Evolutionary conservation across 73 alveolate species (phyloP).

Genomic region (Stentor coeruleus): DNA sequence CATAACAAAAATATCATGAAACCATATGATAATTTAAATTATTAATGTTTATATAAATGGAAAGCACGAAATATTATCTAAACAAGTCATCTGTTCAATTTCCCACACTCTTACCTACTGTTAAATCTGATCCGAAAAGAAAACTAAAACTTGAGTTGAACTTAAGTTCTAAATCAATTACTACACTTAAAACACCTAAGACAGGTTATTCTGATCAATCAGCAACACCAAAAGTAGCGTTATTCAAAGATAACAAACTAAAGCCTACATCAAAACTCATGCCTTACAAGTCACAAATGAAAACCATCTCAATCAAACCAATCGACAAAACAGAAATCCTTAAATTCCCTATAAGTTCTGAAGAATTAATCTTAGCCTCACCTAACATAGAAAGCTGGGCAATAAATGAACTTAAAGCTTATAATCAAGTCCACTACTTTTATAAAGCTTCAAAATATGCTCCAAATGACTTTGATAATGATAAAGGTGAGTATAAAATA

Average conservation of each 20-base stretch:
- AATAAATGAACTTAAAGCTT: neutral
- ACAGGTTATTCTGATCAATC: neutral
- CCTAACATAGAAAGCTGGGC: neutral
- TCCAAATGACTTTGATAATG: constrained; percentile 42
- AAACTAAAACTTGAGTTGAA: neutral
- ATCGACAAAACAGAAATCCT: neutral
- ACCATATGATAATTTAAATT: neutral
- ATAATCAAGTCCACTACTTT: neutral
- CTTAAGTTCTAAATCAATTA: neutral
- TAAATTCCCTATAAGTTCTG: neutral
- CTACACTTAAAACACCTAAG: neutral
- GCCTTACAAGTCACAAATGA: neutral
- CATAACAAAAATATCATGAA: neutral
- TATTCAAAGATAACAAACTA: neutral
- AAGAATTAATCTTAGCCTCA: neutral
- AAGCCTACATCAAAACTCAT: neutral
- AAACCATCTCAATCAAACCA: neutral
- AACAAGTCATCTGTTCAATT: neutral
- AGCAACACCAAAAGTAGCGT: neutral
- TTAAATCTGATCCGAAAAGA: neutral
- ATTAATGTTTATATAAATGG: neutral
- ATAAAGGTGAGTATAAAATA: constrained; percentile 80
- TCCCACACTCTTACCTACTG: neutral
- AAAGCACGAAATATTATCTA: neutral
- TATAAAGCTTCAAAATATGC: neutral